Evolutionary conservation across 108 stramenopile genomes (phyloP).

Genomic region (Nitzschia putrida): DNA sequence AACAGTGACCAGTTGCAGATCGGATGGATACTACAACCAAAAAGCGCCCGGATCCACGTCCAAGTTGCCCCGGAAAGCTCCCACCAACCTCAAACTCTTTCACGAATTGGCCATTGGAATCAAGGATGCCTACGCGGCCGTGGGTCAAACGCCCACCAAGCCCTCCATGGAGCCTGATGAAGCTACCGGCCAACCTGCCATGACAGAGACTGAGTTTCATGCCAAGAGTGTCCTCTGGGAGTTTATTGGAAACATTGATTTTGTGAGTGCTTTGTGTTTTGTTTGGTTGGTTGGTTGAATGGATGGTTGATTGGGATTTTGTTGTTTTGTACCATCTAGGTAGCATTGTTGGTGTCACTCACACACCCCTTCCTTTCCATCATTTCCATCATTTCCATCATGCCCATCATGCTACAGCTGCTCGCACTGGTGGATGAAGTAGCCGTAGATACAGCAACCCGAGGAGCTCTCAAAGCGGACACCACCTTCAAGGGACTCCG

Average conservation of each 20-base stretch:
- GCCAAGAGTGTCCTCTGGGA: slow-evolving; percentile 65
- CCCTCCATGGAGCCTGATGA: slow-evolving; percentile 37
- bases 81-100: slow-evolving; percentile 78
- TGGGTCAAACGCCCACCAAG: slow-evolving; percentile 60
- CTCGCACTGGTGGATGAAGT: slow-evolving; percentile 84
- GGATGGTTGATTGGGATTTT: too few relatives aligned
- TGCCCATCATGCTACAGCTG: slow-evolving; percentile 34
- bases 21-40: slow-evolving; percentile 86
- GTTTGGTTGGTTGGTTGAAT: too few relatives aligned
- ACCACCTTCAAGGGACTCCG: slow-evolving; percentile 78
- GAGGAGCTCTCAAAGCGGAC: slow-evolving; percentile 85
- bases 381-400: neutral
- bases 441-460: slow-evolving; percentile 81
- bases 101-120: slow-evolving; percentile 85
- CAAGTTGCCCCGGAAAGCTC: slow-evolving; percentile 81
- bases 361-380: too few relatives aligned
- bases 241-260: slow-evolving; percentile 82
- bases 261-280: slow-evolving; percentile 68
- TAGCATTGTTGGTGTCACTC: too few relatives aligned
- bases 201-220: slow-evolving; percentile 41
- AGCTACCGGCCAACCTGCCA: slow-evolving; percentile 20
- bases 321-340: too few relatives aligned
- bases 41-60: slow-evolving; percentile 80
- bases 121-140: slow-evolving; percentile 86
- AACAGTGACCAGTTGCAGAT: slow-evolving; percentile 82